phyloP scores from a whole-genome alignment of 306 rosid genomes.

The Senna siamea region DNA sequence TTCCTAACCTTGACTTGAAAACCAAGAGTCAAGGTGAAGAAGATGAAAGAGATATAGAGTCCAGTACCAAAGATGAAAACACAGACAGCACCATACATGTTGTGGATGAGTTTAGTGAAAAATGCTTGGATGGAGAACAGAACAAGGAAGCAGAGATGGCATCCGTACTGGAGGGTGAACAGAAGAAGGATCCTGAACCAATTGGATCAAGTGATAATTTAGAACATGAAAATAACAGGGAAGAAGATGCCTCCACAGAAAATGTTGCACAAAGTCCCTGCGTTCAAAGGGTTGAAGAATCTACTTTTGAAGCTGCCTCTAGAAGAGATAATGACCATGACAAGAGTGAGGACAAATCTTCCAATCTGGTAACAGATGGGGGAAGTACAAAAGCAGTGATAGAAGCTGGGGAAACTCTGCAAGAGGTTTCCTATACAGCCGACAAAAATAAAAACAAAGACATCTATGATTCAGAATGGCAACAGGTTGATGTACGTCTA shows the following conservation, averaged over 20 bases:
- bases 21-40: too few species aligned
- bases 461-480: constrained; percentile 6
- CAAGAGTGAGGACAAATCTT: constrained; percentile 28
- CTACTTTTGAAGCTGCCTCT: constrained; percentile 4
- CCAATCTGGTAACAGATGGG: constrained; percentile 7
- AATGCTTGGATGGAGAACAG: too few species aligned
- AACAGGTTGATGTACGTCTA: constrained; percentile 2
- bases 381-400: constrained; percentile 7
- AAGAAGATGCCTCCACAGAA: constrained; percentile 29
- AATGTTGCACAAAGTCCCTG: constrained; percentile 27
- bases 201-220: too few species aligned
- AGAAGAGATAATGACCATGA: constrained; percentile 10
- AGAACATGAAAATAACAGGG: constrained; percentile 8
- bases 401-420: constrained; percentile 15
- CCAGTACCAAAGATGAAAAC: too few species aligned
- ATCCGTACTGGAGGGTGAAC: too few species aligned
- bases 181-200: too few species aligned
- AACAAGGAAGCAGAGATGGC: too few species aligned
- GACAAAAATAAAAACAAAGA: constrained; percentile 25
- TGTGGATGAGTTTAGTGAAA: too few species aligned
- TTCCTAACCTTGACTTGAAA: too few species aligned
- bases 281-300: constrained; percentile 18
- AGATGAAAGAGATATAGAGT: too few species aligned
- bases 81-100: too few species aligned
- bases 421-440: constrained; percentile 12